A percentile compares a stretch with the other conserved stretches of the same genome.
Conservation (phyloP, 2,329 filamentous ascomycete species). For the Phyllosticta citriasiana region DNA sequence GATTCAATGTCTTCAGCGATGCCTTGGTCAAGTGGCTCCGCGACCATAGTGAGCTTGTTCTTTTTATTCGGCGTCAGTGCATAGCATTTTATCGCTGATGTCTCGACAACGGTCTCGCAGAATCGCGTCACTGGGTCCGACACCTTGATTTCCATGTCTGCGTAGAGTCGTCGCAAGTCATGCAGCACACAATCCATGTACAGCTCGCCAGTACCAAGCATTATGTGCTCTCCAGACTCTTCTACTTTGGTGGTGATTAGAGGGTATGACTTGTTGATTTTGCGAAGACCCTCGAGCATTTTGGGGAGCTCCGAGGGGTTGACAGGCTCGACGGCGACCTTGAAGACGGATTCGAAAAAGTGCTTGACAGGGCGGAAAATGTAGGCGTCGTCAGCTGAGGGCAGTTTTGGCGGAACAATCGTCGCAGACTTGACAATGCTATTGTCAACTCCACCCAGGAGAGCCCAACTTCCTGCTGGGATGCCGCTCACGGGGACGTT, state of each 20-base stretch:
- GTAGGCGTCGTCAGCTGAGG: conserved; percentile 83
- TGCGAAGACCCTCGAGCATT: conserved; percentile 93
- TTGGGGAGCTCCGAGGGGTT: conserved; percentile 97
- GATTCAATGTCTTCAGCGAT: conserved; percentile 92
- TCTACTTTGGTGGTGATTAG: conserved; percentile 95
- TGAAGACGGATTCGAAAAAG: conserved; percentile 95
- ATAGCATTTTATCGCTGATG: conserved; percentile 95
- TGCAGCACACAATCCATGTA: conserved; percentile 99
- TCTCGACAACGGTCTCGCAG: conserved; percentile 95
- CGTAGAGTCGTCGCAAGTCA: conserved; percentile 84
- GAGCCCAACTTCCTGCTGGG: conserved; percentile 84
- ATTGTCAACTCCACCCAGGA: conserved; percentile 91
- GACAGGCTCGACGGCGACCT: conserved; percentile 94
- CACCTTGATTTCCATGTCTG: conserved; percentile 98
- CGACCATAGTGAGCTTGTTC: conserved; percentile 98
- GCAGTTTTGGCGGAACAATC: conserved; percentile 67
- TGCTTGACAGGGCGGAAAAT: conserved; percentile 90
- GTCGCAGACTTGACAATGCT: conserved; percentile 98
- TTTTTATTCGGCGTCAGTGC: conserved; percentile 98
- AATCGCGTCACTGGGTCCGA: conserved; percentile 96
- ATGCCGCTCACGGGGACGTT: conserved; percentile 86
- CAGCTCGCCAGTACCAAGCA: conserved; percentile 92
- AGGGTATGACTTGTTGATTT: conserved; percentile 96
- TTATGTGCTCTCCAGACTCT: conserved; percentile 91
- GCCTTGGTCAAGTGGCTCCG: conserved; percentile 87